Base-by-base conservation (phyloP, 495 filamentous ascomycete species). In the Neurospora intermedia region DNA sequence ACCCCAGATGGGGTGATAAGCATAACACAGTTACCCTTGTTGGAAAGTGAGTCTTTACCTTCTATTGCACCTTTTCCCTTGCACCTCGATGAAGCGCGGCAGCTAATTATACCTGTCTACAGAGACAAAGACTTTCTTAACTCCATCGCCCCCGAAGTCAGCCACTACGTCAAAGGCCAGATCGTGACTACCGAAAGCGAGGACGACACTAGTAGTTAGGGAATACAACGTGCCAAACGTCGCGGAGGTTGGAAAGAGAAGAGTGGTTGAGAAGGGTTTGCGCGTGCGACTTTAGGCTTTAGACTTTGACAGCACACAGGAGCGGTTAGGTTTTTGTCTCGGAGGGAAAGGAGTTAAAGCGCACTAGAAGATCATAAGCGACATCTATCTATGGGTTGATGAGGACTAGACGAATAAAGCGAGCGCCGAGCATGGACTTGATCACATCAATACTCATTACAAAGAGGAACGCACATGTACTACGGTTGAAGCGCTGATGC, bases 11-110 rank as follows among this genome's bases (percentile, higher is more conserved):
- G 96, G 93, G 91, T 0, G 95, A 92, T 85, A 89, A 89, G 77
- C 86, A 87, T 39, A 99, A 99, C 79, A 94, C 93, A 0, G 92
- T 99, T 40, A 98, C 96, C 35, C 83, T 99, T 38, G 94, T 97
- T 20, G 96, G 96, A 15, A 86, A 79, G 83, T 85, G 74, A 69
- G 80, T 74, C 48, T 70, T 10, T 42, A 11, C n/a, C 15, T 41
- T 5, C 11, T 46, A 10, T 48, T 18, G 35, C 1, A 9, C 43
- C 11, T 31, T 40, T 40, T 20, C 9, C 23, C 73, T 71, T 40
- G 10, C 1, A 7, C 27, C 18, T 69, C n/a, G 5, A 45, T 45
- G n/a, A 69, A 9, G 20, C 4, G n/a, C 1, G 8, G 13, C 42
- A 11, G 70, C 75, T 77, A 38, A 77, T 40, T 41, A 15, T 23